Evolutionary conservation across 2,329 filamentous ascomycete species (phyloP), one percentile per base, ranked within the genome.

Genomic region (Endothia cerciana): DNA sequence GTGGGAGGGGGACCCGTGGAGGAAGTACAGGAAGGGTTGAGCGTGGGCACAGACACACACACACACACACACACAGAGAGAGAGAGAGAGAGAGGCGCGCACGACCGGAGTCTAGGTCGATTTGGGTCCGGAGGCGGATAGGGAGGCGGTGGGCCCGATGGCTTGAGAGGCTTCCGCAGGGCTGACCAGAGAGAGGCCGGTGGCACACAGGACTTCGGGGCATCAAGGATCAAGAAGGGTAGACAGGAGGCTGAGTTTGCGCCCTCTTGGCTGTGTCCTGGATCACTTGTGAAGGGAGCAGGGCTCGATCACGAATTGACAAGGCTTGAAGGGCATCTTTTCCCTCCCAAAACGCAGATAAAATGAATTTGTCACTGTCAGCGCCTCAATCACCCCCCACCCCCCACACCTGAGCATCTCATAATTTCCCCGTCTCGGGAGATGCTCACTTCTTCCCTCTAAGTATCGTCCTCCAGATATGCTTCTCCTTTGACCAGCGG

Each of bases 1-100:
- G 69, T 47, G 65, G 41, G 59, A 66, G 2, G 68, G 68, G 33
- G 71, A 73, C 45, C 71, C 72, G 2, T 73, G 69, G 53, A 64
- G 65, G 40, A 69, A 69, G 63, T 45, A 56, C 5, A 60, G 64
- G 61, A 60, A 57, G 47, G 49, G 22, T 3, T 68, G 59, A 64
- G 43, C 28, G 47, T n/a, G n/a, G n/a, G n/a, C n/a, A n/a, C n/a
- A n/a, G n/a, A n/a, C n/a, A n/a, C n/a, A n/a, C n/a, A n/a, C n/a
- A n/a, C n/a, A n/a, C n/a, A n/a, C n/a, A n/a, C n/a, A n/a, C n/a
- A n/a, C n/a, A n/a, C n/a, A 47, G 45, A 47, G 45, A 8, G 10
- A 19, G 15, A 8, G 41, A 19, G 3, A 19, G 41, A 45, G 5
- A 7, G 41, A 45, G 41, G 5, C 41, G 17, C 19, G 15, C 33